Base-by-base conservation (phyloP, 208 protist species). In the Leishmania tarentolae region DNA sequence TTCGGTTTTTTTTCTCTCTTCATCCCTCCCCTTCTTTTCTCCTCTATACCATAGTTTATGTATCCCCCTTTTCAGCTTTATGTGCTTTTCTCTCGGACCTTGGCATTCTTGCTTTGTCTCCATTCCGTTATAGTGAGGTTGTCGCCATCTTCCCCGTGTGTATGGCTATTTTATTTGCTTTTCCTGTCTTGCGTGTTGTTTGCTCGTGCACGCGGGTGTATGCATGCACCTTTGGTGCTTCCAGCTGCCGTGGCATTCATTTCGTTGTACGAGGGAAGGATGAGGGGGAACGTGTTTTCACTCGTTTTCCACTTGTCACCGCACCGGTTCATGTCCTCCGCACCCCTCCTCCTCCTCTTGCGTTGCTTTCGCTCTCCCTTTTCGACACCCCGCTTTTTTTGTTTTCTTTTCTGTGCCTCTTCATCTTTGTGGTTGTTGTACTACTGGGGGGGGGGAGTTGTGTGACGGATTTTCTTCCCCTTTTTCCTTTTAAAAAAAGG, bases 21-120 rank as follows among this genome's bases (percentile, higher is more conserved):
- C 40, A 21, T 8, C 35, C 11, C 28, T 19, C 59, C 59, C n/a
- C 9, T 50, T 50, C 13, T 44, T 69, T 35, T 44, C 8, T 52
- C 13, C 47, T 24, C 15, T 17, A 7, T 42, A n/a, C n/a, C n/a
- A n/a, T n/a, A n/a, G n/a, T n/a, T n/a, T n/a, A n/a, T n/a, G n/a
- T n/a, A n/a, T n/a, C n/a, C n/a, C n/a, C n/a, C n/a, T n/a, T n/a
- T n/a, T n/a, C n/a, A n/a, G n/a, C 6, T 74, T 40, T 65, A 31
- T 24, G 40, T 79, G 42, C n/a, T 68, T 79, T 72, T 79, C 66
- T 35, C 44, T 75, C 70, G 17, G 15, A 24, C 21, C 70, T 21
- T 78, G 31, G 21, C 72, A 21, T 69, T 78, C 73, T 75, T 35
- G 61, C 40, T 69, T 31, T 78, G 35, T 83, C n/a, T 87, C 70